Percentiles rank a stretch among this genome's conserved stretches.
These are phyloP conservation scores for Exserohilum turcica DNA, from an alignment of 2,329 filamentous ascomycete genomes.

Conservation along the genomic window DNA sequence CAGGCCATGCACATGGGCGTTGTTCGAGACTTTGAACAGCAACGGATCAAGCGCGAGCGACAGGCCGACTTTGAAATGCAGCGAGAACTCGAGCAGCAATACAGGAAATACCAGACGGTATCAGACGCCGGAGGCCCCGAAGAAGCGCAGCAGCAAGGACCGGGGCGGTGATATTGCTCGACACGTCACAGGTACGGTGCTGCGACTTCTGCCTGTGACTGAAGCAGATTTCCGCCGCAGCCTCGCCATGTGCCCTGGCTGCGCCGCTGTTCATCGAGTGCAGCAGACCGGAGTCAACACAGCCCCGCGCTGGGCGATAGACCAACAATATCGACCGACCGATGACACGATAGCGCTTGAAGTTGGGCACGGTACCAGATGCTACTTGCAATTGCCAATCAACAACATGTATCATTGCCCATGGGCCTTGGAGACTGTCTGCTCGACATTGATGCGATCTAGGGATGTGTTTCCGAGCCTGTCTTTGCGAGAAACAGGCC, in stretches of 20 bases:
- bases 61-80: conserved; percentile 96
- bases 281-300: conserved; percentile 6
- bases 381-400: neutral
- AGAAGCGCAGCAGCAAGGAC: conserved; percentile 29
- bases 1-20: conserved; percentile 97
- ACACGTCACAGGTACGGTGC: neutral
- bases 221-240: conserved; percentile 7
- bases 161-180: neutral
- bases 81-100: conserved; percentile 80
- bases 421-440: neutral
- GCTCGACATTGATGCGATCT: neutral
- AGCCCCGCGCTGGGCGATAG: conserved; percentile 8
- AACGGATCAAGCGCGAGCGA: conserved; percentile 85
- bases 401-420: neutral
- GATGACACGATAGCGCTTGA: neutral
- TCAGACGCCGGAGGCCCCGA: conserved; percentile 44
- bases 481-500: neutral
- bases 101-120: conserved; percentile 85
- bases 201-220: conserved; percentile 3
- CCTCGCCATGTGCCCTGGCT: conserved; percentile 12
- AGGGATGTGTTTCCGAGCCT: neutral
- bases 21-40: conserved; percentile 91
- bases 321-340: neutral
- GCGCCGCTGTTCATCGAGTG: conserved; percentile 16
- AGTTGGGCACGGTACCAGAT: neutral